Conservation (phyloP, 371 early-diverging fungal species). For the Sporodiniella umbellata region DNA sequence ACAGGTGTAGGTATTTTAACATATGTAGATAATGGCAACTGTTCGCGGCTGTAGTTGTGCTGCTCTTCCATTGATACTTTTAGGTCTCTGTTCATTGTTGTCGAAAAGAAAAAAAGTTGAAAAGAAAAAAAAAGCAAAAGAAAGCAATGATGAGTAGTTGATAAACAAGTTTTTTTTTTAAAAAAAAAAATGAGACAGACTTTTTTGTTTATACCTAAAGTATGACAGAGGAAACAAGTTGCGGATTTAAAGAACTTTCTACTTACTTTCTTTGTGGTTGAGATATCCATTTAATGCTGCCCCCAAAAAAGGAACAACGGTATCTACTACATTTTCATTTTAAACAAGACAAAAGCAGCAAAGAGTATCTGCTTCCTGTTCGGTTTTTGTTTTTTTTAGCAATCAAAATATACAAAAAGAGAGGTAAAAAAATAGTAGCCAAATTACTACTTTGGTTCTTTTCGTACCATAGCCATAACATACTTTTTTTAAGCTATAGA, state of each 20-base stretch:
- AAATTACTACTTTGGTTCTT: no score
- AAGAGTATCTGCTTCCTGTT: no score
- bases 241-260: not conserved
- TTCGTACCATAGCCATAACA: no score
- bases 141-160: not conserved
- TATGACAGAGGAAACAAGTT: not conserved
- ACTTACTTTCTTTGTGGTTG: not conserved
- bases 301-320: no score
- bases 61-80: constrained; percentile 63
- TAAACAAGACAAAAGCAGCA: no score
- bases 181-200: not conserved
- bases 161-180: not conserved
- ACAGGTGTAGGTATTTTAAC: not conserved
- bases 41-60: constrained; percentile 46
- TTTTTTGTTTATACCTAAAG: not conserved
- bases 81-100: not conserved
- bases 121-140: not conserved
- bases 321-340: no score
- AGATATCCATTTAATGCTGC: not conserved
- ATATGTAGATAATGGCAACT: constrained; percentile 5
- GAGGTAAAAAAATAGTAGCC: no score
- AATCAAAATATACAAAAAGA: no score
- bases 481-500: no score
- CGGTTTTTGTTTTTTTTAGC: no score
- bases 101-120: not conserved